Percentiles rank a stretch among this genome's conserved stretches.
phyloP scores from a whole-genome alignment of 2,329 filamentous ascomycete species.

The Stagonosporopsis tanaceti region DNA sequence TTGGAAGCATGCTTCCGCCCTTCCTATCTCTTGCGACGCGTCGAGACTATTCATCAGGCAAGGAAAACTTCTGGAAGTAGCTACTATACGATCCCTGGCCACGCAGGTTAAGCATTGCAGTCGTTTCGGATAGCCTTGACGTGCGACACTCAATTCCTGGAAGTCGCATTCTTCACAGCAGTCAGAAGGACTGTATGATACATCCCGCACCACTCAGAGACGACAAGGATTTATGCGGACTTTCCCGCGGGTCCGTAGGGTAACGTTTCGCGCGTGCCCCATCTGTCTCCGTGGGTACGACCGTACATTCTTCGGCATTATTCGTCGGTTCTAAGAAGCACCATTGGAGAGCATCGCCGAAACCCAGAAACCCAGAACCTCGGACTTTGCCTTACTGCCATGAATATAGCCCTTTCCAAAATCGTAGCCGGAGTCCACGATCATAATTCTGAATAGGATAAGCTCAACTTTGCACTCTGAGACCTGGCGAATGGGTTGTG shows the following conservation, averaged over 20 bases:
- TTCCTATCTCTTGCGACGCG: neutral
- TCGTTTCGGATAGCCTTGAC: neutral
- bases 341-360: conserved; percentile 7
- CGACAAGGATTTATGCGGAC: neutral
- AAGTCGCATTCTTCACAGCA: conserved; percentile 8
- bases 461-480: neutral
- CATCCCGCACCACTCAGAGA: neutral
- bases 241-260: neutral
- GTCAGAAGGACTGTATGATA: conserved; percentile 2
- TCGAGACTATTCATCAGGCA: conserved; percentile 2
- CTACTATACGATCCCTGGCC: neutral
- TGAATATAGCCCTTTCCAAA: neutral
- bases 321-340: neutral
- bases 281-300: neutral
- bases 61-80: neutral
- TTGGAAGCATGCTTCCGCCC: neutral
- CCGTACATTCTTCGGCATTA: conserved; percentile 12
- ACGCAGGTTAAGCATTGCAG: conserved; percentile 6
- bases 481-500: neutral
- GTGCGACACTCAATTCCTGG: neutral
- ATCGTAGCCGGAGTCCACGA: neutral
- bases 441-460: neutral
- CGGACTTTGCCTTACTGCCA: neutral
- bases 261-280: neutral
- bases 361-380: neutral